Evolutionary conservation across 78 protist species (phyloP).

Genomic region (Dictyostelium brefeldianum): DNA sequence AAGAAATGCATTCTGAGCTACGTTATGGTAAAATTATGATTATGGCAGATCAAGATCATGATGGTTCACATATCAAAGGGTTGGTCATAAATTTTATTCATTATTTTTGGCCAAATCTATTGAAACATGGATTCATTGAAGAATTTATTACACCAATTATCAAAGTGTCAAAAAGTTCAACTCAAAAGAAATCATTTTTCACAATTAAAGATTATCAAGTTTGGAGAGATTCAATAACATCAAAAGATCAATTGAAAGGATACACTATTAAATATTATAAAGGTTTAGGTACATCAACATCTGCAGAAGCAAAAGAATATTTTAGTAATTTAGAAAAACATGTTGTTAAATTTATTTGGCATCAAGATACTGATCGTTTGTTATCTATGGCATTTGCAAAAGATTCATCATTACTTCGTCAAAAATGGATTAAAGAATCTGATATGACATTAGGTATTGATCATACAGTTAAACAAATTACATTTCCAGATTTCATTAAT

Average conservation of each 20-base stretch:
- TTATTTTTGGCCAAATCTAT: constrained; percentile 97
- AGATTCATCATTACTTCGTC: constrained; percentile 92
- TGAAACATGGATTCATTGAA: constrained; percentile 93
- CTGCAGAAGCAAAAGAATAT: constrained; percentile 97
- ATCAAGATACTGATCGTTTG: constrained; percentile 64
- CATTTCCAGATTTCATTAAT: constrained; percentile 72
- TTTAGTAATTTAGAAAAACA: constrained; percentile 92
- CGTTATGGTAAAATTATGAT: constrained; percentile 99
- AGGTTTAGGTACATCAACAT: constrained; percentile 98
- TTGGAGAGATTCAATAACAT: constrained; percentile 36
- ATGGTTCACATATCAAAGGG: constrained; percentile 99
- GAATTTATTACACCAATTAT: constrained; percentile 99
- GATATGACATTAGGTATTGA: constrained; percentile 53
- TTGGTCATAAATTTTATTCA: constrained; percentile 98
- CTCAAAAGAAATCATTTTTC: constrained; percentile 89
- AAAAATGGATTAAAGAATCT: constrained; percentile 93
- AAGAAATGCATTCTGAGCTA: neutral
- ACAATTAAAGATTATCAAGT: constrained; percentile 90
- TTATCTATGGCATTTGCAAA: constrained; percentile 93
- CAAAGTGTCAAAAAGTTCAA: constrained; percentile 87
- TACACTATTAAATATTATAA: constrained; percentile 98
- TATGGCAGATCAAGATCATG: constrained; percentile 99
- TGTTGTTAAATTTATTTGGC: constrained; percentile 80
- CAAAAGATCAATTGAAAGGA: constrained; percentile 32
- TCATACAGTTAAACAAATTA: constrained; percentile 52